Base-by-base conservation (phyloP, 495 filamentous ascomycete species). In the Cercophora newfieldiana region DNA sequence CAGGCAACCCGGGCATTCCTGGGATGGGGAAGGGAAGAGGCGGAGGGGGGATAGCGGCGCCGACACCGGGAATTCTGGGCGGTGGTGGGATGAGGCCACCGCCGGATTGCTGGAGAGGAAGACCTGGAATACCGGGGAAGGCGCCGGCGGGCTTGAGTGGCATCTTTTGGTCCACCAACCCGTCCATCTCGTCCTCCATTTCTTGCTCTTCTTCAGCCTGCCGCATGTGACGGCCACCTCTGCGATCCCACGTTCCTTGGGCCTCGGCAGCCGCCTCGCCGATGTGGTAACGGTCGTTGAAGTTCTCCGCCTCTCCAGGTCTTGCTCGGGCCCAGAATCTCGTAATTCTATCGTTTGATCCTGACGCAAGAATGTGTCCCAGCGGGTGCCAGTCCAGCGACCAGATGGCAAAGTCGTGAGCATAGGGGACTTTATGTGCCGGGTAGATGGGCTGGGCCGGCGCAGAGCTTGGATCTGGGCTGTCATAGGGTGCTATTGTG, bases 301-400 rank as follows among this genome's bases (percentile, higher is more conserved):
- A 87, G 72, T 88, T 89, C 62, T 89, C 88, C 7, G 68, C 67
- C 59, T 97, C 95, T 30, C 95, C 95, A 2, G 95, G 95, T 54
- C 95, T 82, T 7, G 91, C 82, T 21, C 95, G 87, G 16, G 92
- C 91, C 95, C 95, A 99, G 80, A 99, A 99, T 33, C 94, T 87
- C 7, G 95, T 97, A 53, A 96, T 92, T 54, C 94, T 90, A 77
- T 99, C 95, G 75, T 99, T 99, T 2, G 94, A 97, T 4, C 95
- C 95, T n/a, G 95, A 96, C n/a, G 93, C 93, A 26, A 99, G 84
- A 65, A 99, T 94, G 71, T 99, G 95, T 22, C 95, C 95, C 0
- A 97, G 81, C 1, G 95, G 95, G 71, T 99, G 95, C 91, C 95
- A 99, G 80, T 97, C 93, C 24, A 99, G 82, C 3, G 93, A 94